phyloP scores from a whole-genome alignment of 2,329 filamentous ascomycete genomes.

The Grosmannia clavigera region DNA sequence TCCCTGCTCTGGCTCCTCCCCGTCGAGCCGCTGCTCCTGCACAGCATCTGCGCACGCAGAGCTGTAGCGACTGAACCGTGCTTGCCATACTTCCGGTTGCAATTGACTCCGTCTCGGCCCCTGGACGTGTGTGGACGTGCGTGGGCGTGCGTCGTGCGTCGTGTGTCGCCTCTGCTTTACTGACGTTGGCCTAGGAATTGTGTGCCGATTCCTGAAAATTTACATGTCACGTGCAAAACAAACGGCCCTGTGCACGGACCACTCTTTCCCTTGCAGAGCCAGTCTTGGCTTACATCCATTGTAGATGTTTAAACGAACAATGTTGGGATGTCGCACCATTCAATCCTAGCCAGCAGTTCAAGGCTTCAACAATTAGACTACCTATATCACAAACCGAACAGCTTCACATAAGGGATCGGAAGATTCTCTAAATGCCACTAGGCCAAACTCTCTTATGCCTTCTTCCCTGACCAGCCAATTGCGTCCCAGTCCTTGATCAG shows the following conservation, averaged over 20 bases:
- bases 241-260: neutral
- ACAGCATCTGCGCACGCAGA: conserved; percentile 24
- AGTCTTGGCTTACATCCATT: too few species aligned
- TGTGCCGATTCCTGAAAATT: neutral
- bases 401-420: too few species aligned
- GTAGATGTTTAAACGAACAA: too few species aligned
- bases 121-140: neutral
- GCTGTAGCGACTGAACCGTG: conserved; percentile 26
- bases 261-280: too few species aligned
- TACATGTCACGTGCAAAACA: neutral
- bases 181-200: neutral
- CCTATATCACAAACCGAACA: too few species aligned
- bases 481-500: too few species aligned
- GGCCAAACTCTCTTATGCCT: too few species aligned
- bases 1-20: neutral
- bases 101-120: neutral
- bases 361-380: too few species aligned
- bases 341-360: too few species aligned
- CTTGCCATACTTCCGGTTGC: conserved; percentile 23
- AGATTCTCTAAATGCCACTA: too few species aligned
- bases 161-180: neutral
- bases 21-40: conserved; percentile 3
- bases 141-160: neutral
- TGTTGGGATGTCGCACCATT: too few species aligned
- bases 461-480: too few species aligned